Base-by-base conservation (phyloP, 2,329 filamentous ascomycete genomes). In the Ophiostoma australiae region DNA sequence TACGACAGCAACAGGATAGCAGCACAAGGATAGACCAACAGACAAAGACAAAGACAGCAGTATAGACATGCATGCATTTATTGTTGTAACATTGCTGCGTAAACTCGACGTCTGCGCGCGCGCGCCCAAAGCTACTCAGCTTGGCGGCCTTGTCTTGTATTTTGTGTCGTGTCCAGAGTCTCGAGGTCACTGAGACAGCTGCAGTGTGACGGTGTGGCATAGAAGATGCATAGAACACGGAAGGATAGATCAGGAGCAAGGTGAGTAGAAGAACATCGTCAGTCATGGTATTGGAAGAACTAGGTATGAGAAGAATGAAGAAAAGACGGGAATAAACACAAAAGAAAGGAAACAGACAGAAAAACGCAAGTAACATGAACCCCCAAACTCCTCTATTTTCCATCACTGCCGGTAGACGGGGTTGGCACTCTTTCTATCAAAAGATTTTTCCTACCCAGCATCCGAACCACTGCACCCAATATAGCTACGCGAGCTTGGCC, bases 321-420 rank as follows among this genome's bases (percentile, higher is more conserved):
- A 55, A 67, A 70, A 23, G 52, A 39, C 15, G 17, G 27, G 11
- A 10, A 27, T 5, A 23, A 27, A 58, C n/a, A 23, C 13, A 58
- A 8, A 27, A 58, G n/a, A 20, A 4, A n/a, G n/a, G 15, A 39
- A 35, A 41, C 13, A 41, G 15, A 44, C 20, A 17, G 31, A 35
- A 68, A 48, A 27, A 33, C 55, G 39, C 10, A 65, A 52, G 37
- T n/a, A 58, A 69, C 6, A 69, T 61, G 33, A 69, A 39, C 55
- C 37, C 33, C 41, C 13, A 68, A 68, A 68, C 35, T 68, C 66
- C 66, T 48, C 39, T 68, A 68, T 44, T 31, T 68, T 68, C 61
- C 61, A n/a, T 37, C 61, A 27, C 31, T 20, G 11, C 2, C 23
- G 13, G 44, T 4, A 7, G 17, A 48, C 17, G 10, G 13, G 37